Percentiles rank a stretch among this genome's conserved stretches.
Conservation (phyloP, 345 rosid genomes). For the Ceriops decandra region DNA sequence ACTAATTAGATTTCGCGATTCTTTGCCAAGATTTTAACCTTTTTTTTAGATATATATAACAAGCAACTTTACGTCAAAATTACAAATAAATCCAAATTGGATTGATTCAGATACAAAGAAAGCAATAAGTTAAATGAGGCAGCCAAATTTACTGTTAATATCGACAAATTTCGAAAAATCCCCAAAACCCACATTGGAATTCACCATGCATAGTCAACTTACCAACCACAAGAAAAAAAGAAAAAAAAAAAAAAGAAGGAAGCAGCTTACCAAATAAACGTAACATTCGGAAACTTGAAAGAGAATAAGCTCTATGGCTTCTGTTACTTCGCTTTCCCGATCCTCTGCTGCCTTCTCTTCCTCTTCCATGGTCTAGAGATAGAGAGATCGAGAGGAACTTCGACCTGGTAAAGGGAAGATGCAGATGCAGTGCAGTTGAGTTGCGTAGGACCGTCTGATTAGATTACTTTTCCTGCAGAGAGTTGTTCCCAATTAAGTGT, state of each 20-base stretch:
- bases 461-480: background rate
- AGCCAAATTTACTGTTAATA: too few relatives aligned
- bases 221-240: background rate
- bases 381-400: background rate
- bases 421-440: background rate
- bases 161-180: too few relatives aligned
- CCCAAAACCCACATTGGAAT: too few relatives aligned
- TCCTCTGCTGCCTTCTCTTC: slow-evolving; percentile 28
- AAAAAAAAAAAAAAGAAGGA: background rate
- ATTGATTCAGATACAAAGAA: too few relatives aligned
- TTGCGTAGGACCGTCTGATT: slow-evolving; percentile 7
- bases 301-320: slow-evolving; percentile 64
- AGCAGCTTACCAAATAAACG: slow-evolving; percentile 62
- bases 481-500: background rate
- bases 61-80: too few relatives aligned
- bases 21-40: too few relatives aligned
- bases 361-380: slow-evolving; percentile 23
- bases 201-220: background rate
- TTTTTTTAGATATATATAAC: too few relatives aligned
- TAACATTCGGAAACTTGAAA: slow-evolving; percentile 93
- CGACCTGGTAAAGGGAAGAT: background rate
- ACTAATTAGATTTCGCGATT: too few relatives aligned
- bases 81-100: too few relatives aligned
- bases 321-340: slow-evolving; percentile 48
- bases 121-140: too few relatives aligned